A percentile compares a stretch with the other conserved stretches of the same genome.
Conservation (phyloP, 2,329 filamentous ascomycete species). For the Penicillium rolfsii region DNA sequence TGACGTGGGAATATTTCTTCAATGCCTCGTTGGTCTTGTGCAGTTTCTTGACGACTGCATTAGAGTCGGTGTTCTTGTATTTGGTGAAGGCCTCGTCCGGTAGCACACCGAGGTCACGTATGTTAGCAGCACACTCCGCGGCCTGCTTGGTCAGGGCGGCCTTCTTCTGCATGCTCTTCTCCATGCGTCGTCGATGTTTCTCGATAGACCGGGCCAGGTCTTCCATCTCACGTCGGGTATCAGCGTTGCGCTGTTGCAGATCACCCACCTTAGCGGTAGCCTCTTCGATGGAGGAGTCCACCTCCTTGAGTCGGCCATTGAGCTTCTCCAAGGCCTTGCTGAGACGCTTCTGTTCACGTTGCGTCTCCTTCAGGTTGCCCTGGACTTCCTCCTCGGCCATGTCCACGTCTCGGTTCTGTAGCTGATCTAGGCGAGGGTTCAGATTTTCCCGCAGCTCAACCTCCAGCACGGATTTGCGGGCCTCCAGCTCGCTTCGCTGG, state of each 20-base stretch:
- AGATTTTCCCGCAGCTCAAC: constrained; percentile 88
- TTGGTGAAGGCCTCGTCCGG: constrained; percentile 93
- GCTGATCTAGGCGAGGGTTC: constrained; percentile 81
- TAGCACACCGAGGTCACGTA: constrained; percentile 87
- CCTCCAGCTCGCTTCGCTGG: constrained; percentile 75
- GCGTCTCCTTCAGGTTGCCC: constrained; percentile 73
- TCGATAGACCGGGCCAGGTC: constrained; percentile 78
- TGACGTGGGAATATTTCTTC: constrained; percentile 97
- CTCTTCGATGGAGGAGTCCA: constrained; percentile 72
- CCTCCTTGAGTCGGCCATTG: constrained; percentile 70
- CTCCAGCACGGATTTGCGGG: constrained; percentile 79
- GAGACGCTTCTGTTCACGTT: constrained; percentile 79
- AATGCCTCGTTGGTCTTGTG: constrained; percentile 90
- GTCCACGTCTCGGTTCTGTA: constrained; percentile 76
- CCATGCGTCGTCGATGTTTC: constrained; percentile 84
- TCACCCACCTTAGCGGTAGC: constrained; percentile 58
- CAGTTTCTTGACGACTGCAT: constrained; percentile 72
- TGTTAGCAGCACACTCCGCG: constrained; percentile 81
- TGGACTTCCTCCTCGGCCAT: constrained; percentile 59
- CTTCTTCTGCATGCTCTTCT: constrained; percentile 89
- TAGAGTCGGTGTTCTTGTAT: constrained; percentile 80
- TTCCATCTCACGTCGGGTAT: constrained; percentile 72
- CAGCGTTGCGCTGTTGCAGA: constrained; percentile 61
- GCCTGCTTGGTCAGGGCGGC: constrained; percentile 76
- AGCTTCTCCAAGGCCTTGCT: constrained; percentile 69